phyloP scores from a whole-genome alignment of 257 asterid species.

The Capsicum rhomboideum region DNA sequence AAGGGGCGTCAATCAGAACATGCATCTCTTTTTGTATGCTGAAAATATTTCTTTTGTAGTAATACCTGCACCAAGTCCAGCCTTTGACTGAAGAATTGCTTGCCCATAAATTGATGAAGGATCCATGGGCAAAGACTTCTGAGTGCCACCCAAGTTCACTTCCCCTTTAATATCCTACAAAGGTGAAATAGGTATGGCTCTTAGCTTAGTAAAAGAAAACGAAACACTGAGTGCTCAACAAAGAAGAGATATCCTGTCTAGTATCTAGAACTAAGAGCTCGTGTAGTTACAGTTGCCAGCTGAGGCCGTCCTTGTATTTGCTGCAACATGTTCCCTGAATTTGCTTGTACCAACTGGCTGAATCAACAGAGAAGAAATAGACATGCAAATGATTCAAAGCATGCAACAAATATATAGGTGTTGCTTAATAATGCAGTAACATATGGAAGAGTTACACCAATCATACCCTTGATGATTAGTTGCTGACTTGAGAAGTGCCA shows the following conservation, averaged over 20 bases:
- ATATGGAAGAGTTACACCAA: conserved; percentile 6
- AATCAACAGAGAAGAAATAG: conserved; percentile 20
- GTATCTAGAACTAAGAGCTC: background rate
- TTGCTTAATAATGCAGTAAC: background rate
- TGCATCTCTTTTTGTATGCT: background rate
- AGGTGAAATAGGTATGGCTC: background rate
- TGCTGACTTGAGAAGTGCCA: conserved; percentile 91
- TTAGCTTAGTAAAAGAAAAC: background rate
- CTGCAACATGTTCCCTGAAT: conserved; percentile 87
- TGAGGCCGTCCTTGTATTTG: conserved; percentile 96
- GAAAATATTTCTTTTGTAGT: background rate
- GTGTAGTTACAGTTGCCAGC: conserved; percentile 54
- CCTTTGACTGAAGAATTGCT: conserved; percentile 87
- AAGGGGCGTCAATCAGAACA: background rate
- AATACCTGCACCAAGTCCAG: conserved; percentile 96
- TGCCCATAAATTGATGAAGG: conserved; percentile 92
- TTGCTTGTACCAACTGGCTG: conserved; percentile 94
- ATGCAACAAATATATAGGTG: background rate
- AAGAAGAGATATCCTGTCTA: background rate
- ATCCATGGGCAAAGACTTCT: conserved; percentile 78
- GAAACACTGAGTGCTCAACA: background rate
- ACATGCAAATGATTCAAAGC: background rate
- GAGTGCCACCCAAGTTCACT: conserved; percentile 59
- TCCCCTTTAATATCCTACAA: conserved; percentile 75
- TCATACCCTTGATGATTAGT: conserved; percentile 76